Evolutionary conservation across 2,329 filamentous ascomycete genomes (phyloP).

Genomic region (Raffaelea ambrosiae): DNA sequence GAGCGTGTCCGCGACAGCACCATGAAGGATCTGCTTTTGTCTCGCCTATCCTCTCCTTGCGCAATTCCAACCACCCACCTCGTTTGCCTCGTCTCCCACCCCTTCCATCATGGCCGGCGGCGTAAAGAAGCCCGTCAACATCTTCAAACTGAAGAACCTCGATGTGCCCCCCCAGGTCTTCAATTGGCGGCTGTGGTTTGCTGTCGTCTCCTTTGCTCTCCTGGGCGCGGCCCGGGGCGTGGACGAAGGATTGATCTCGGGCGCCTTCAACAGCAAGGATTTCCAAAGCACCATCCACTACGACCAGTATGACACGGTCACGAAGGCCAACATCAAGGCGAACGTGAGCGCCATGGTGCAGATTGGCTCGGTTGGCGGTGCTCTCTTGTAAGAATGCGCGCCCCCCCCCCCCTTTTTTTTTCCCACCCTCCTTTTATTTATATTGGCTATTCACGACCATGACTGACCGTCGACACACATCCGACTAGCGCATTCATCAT

Average conservation of each 20-base stretch:
- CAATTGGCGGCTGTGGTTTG: constrained; percentile 74
- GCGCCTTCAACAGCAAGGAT: constrained; percentile 58
- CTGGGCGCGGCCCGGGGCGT: constrained; percentile 70
- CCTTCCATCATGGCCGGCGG: neutral
- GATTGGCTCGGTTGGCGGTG: constrained; percentile 63
- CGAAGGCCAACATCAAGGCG: constrained; percentile 59
- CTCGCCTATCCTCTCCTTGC: too few species aligned
- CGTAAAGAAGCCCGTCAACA: constrained; percentile 45
- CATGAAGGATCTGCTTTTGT: too few species aligned
- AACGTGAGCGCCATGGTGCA: constrained; percentile 80
- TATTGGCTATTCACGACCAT: too few species aligned
- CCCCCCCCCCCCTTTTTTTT: neutral
- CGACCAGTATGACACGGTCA: constrained; percentile 38
- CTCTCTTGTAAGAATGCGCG: constrained; percentile 35
- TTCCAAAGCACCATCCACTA: constrained; percentile 55
- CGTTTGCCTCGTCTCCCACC: too few species aligned
- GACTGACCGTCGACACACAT: too few species aligned
- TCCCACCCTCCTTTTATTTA: neutral
- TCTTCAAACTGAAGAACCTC: constrained; percentile 56
- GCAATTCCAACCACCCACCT: too few species aligned
- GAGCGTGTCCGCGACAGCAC: too few species aligned
- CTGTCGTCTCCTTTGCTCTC: constrained; percentile 64
- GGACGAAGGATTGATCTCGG: constrained; percentile 73
- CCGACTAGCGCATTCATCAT: constrained; percentile 52
- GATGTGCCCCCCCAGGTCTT: constrained; percentile 62